Percentiles rank a stretch among this genome's conserved stretches.
phyloP scores from a whole-genome alignment of 163 green algal genomes.

The Trebouxiophyceae sp. region DNA sequence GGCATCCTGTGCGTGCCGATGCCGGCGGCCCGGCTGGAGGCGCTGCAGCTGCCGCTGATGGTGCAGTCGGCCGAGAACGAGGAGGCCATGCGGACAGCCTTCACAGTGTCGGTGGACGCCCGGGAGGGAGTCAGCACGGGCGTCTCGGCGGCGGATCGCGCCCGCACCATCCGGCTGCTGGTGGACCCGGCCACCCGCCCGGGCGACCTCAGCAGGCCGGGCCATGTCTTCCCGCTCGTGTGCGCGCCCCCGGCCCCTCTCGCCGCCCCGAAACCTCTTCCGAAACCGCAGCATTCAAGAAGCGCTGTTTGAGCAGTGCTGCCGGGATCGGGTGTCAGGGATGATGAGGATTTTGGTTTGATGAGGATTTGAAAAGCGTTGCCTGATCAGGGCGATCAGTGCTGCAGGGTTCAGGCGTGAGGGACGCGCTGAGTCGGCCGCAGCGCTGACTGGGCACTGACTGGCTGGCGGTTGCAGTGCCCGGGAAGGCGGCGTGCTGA shows the following conservation, averaged over 20 bases:
- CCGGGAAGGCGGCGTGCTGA: conserved; percentile 67
- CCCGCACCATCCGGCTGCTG: conserved; percentile 73
- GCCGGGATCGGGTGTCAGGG: too few relatives aligned
- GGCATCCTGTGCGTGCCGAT: conserved; percentile 89
- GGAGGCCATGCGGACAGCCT: conserved; percentile 91
- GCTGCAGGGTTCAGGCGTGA: too few relatives aligned
- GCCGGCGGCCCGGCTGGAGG: conserved; percentile 51
- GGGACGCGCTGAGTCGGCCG: too few relatives aligned
- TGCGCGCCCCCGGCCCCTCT: too few relatives aligned
- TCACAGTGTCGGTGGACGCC: conserved; percentile 77
- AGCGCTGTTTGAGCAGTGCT: too few relatives aligned
- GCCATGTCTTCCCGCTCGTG: conserved; percentile 95
- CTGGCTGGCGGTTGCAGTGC: too few relatives aligned
- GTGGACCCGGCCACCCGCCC: conserved; percentile 45
- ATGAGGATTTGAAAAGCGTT: too few relatives aligned
- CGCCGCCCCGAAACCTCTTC: too few relatives aligned
- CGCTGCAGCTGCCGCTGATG: conserved; percentile 92
- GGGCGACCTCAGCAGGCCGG: conserved; percentile 77
- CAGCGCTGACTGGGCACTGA: too few relatives aligned
- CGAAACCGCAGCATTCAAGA: too few relatives aligned
- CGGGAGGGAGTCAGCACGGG: conserved; percentile 78
- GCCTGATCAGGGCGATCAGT: too few relatives aligned
- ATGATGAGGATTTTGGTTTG: too few relatives aligned
- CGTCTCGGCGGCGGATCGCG: conserved; percentile 88
- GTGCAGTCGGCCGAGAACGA: conserved; percentile 72